phyloP scores from a whole-genome alignment of 2,329 filamentous ascomycete species.

The Apiospora marii region DNA sequence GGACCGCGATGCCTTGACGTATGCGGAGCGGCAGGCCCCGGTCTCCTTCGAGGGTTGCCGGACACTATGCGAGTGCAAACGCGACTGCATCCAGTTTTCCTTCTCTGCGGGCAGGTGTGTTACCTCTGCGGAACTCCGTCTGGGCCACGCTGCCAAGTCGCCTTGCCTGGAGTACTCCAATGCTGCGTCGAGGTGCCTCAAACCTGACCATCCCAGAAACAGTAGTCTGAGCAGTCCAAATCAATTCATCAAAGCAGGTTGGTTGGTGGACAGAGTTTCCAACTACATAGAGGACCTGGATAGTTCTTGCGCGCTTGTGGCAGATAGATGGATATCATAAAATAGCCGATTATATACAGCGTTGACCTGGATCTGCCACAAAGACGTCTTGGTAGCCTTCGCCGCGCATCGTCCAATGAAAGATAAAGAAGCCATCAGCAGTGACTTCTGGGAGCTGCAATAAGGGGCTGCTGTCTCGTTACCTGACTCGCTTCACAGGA shows the following conservation, averaged over 20 bases:
- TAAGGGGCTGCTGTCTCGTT: too few species aligned
- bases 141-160: neutral
- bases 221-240: neutral
- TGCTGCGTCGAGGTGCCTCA: neutral
- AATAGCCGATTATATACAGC: neutral
- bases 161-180: conserved; percentile 8
- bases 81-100: conserved; percentile 15
- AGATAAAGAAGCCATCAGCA: too few species aligned
- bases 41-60: conserved; percentile 4
- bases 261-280: neutral
- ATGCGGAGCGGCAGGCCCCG: neutral
- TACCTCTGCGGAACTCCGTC: neutral
- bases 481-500: too few species aligned
- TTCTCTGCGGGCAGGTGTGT: conserved; percentile 4
- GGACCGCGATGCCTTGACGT: neutral
- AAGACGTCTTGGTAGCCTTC: too few species aligned
- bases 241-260: neutral
- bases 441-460: too few species aligned
- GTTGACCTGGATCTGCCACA: too few species aligned
- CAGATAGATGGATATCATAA: neutral
- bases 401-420: too few species aligned
- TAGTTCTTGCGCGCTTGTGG: neutral
- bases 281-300: neutral
- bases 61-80: neutral
- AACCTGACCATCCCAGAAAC: neutral